Evolutionary conservation across 257 asterid species (phyloP).

Genomic region (Solanum piurae): DNA sequence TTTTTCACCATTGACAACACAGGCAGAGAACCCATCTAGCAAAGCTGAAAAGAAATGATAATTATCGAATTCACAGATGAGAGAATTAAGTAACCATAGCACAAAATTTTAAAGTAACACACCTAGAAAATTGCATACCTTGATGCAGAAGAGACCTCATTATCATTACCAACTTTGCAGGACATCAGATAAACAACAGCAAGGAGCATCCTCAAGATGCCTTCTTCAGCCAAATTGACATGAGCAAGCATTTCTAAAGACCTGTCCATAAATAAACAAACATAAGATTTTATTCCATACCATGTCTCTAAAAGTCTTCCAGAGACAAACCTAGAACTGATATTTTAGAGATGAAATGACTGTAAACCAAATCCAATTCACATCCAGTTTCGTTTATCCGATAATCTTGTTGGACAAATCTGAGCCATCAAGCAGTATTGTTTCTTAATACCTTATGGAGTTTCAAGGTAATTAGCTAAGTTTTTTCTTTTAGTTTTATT

Average conservation of each 20-base stretch:
- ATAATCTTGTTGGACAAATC: background rate
- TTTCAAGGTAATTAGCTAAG: background rate
- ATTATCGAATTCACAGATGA: background rate
- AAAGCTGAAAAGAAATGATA: background rate
- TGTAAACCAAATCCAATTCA: background rate
- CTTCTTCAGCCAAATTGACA: constrained; percentile 78
- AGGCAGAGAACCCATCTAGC: background rate
- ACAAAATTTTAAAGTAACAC: background rate
- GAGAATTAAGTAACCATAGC: background rate
- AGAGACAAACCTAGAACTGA: background rate
- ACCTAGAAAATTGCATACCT: constrained; percentile 42
- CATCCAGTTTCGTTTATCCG: background rate
- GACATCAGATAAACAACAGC: constrained; percentile 72
- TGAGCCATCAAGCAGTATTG: background rate
- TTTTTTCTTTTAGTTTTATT: background rate
- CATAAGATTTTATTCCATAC: background rate
- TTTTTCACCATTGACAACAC: background rate
- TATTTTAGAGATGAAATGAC: background rate
- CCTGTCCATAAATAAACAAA: constrained; percentile 48
- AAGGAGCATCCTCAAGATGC: constrained; percentile 76
- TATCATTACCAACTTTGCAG: constrained; percentile 52
- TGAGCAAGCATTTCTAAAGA: constrained; percentile 77
- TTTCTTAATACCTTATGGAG: background rate
- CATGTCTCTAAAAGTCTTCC: background rate
- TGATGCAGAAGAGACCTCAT: constrained; percentile 73